A percentile compares a stretch with the other conserved stretches of the same genome.
Evolutionary conservation across 805 yeast species (phyloP).

Genomic region (Priceomyces medius): DNA sequence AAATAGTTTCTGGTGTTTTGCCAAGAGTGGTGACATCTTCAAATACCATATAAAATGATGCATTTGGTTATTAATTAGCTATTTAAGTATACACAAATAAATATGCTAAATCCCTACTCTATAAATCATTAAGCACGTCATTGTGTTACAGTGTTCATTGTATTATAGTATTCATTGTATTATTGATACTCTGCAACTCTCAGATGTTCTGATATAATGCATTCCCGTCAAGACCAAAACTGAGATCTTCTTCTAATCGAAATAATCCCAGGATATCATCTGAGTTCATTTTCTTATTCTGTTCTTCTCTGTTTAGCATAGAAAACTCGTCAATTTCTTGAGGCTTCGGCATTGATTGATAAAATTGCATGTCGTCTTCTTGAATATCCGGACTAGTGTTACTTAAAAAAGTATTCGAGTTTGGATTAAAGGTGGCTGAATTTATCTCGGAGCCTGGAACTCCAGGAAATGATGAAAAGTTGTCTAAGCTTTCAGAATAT

Average conservation of each 20-base stretch:
- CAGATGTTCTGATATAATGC: slow-evolving; percentile 15
- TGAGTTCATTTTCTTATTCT: slow-evolving; percentile 7
- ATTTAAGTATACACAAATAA: neutral
- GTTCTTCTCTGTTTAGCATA: slow-evolving; percentile 12
- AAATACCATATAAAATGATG: slow-evolving; percentile 20
- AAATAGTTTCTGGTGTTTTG: slow-evolving; percentile 35
- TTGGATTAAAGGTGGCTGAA: slow-evolving; percentile 12
- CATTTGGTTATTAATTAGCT: neutral
- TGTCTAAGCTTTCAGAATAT: slow-evolving; percentile 1
- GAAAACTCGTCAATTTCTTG: slow-evolving; percentile 43
- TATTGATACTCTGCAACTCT: no score
- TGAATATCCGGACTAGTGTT: neutral
- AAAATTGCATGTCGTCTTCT: slow-evolving; percentile 26
- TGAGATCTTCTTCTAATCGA: slow-evolving; percentile 43
- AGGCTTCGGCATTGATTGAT: slow-evolving; percentile 42
- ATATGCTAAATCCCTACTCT: neutral
- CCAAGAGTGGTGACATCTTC: slow-evolving; percentile 41
- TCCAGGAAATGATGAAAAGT: slow-evolving; percentile 1
- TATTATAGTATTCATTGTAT: no score
- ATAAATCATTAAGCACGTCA: neutral
- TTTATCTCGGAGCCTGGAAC: slow-evolving; percentile 1
- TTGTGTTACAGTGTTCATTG: neutral
- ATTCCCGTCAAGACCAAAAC: slow-evolving; percentile 45
- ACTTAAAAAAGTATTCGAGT: neutral
- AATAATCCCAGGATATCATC: slow-evolving; percentile 28